Conservation (phyloP, 768 basidiomycete genomes). For the Chiua virens region DNA sequence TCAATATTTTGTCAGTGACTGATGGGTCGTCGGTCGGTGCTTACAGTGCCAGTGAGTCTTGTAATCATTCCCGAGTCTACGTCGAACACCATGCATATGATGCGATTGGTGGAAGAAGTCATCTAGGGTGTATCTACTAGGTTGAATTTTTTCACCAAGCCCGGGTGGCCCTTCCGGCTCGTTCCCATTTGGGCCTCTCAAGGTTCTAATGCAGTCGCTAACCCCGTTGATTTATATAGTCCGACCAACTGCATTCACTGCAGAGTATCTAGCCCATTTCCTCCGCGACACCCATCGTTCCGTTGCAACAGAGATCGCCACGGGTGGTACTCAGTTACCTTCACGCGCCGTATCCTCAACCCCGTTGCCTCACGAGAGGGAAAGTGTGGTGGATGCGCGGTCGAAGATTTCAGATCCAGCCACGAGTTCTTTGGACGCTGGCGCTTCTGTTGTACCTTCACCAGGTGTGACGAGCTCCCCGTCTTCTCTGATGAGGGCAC, state of each 20-base stretch:
- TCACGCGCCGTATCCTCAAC: neutral
- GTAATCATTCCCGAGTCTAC: neutral
- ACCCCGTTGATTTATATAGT: slow-evolving; percentile 1
- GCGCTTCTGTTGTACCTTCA: neutral
- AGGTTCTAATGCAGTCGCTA: slow-evolving; percentile 1
- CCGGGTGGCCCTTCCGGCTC: too few relatives aligned
- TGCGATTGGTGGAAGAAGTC: too few relatives aligned
- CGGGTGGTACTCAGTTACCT: neutral
- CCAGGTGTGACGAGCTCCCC: neutral
- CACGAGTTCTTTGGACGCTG: neutral
- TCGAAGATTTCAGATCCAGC: neutral
- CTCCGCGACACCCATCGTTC: neutral
- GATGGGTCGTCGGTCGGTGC: neutral
- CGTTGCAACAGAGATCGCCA: neutral
- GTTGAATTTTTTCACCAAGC: too few relatives aligned
- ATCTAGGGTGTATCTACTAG: too few relatives aligned
- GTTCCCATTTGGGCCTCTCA: too few relatives aligned
- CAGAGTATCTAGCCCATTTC: slow-evolving; percentile 2
- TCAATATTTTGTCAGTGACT: too few relatives aligned
- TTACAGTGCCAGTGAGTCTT: slow-evolving; percentile 15
- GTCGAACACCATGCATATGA: too few relatives aligned
- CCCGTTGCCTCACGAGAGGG: neutral
- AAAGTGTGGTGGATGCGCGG: neutral
- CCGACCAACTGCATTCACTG: neutral
- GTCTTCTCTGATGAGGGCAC: neutral